Conservation (phyloP, 805 yeast genomes). For the Kazachstania viticola region DNA sequence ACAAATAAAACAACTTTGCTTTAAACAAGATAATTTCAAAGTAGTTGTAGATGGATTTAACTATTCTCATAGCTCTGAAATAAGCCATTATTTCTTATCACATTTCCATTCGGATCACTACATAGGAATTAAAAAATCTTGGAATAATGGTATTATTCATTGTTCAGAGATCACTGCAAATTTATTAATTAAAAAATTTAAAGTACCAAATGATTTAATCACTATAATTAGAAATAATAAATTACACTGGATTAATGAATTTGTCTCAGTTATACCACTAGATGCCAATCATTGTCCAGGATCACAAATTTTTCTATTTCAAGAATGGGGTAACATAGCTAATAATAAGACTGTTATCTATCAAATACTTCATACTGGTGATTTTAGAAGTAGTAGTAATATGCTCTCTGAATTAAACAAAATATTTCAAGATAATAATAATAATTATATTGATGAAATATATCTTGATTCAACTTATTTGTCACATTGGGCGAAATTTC, state of each 20-base stretch:
- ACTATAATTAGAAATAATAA: slow-evolving; percentile 33
- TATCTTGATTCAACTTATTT: slow-evolving; percentile 89
- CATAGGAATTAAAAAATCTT: slow-evolving; percentile 67
- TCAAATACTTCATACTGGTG: slow-evolving; percentile 73
- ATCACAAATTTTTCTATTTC: slow-evolving; percentile 69
- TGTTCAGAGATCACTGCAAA: slow-evolving; percentile 62
- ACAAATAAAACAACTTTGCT: slow-evolving; percentile 38
- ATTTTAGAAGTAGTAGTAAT: slow-evolving; percentile 58
- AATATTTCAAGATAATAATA: neutral
- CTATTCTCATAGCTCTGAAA: slow-evolving; percentile 30
- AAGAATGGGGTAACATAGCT: slow-evolving; percentile 22
- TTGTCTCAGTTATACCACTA: slow-evolving; percentile 44
- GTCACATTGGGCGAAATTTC: slow-evolving; percentile 62
- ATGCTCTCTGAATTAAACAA: slow-evolving; percentile 31
- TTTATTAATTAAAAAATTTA: slow-evolving; percentile 42
- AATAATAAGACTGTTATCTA: slow-evolving; percentile 3
- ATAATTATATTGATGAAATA: slow-evolving; percentile 38
- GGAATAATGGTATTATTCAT: slow-evolving; percentile 65
- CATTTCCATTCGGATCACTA: slow-evolving; percentile 96
- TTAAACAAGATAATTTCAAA: slow-evolving; percentile 28
- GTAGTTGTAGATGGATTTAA: slow-evolving; percentile 59
- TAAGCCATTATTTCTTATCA: slow-evolving; percentile 47
- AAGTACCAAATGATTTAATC: slow-evolving; percentile 32
- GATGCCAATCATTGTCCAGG: slow-evolving; percentile 98
- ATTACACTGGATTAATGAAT: slow-evolving; percentile 30